Conservation (phyloP, 2,329 filamentous ascomycete species). For the Fusarium graminum region DNA sequence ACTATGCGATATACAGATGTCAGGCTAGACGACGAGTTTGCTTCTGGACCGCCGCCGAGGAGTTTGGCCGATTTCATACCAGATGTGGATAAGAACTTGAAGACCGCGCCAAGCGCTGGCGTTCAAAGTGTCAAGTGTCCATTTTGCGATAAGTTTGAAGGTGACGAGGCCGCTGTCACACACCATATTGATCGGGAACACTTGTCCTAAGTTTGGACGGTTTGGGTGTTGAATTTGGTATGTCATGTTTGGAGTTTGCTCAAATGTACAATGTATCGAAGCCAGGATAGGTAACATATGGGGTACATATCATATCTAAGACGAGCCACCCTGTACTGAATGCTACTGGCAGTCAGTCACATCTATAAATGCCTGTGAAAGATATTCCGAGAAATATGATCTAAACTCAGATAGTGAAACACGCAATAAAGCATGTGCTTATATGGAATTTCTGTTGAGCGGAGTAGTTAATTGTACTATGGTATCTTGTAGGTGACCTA, state of each 20-base stretch:
- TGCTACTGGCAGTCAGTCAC: neutral
- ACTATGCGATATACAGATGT: slow-evolving; percentile 54
- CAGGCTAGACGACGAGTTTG: slow-evolving; percentile 54
- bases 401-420: no score
- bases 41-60: slow-evolving; percentile 56
- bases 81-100: slow-evolving; percentile 48
- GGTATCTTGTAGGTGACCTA: no score
- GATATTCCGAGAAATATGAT: neutral
- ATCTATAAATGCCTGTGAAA: neutral
- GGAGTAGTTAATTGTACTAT: neutral
- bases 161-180: slow-evolving; percentile 75
- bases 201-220: slow-evolving; percentile 40
- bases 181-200: slow-evolving; percentile 69
- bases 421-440: neutral
- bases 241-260: neutral
- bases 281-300: neutral
- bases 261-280: neutral
- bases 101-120: slow-evolving; percentile 13
- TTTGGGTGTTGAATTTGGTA: neutral
- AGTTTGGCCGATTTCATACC: slow-evolving; percentile 64
- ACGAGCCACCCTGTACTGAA: neutral
- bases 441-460: neutral
- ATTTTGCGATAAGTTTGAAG: slow-evolving; percentile 74
- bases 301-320: neutral
- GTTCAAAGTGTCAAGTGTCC: slow-evolving; percentile 64